Conservation (phyloP, 345 rosid genomes). For the Bruguiera gymnorhiza region DNA sequence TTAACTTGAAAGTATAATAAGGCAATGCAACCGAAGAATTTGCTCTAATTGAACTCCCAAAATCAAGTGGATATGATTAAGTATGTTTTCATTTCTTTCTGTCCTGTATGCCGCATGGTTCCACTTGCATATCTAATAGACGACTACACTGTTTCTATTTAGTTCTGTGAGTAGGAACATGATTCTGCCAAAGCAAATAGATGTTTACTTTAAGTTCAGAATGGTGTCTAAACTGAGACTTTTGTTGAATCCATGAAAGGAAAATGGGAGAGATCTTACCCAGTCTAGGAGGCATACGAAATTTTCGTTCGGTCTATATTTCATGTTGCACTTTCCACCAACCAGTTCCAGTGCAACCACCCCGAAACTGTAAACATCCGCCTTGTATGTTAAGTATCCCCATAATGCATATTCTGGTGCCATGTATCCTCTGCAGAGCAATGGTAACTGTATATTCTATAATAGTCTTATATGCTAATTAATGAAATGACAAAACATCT, state of each 20-base stretch:
- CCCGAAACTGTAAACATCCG: conserved; percentile 66
- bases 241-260: not conserved
- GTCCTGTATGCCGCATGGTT: no score
- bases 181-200: no score
- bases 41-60: no score
- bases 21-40: no score
- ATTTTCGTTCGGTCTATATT: conserved; percentile 34
- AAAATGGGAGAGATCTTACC: conserved; percentile 27
- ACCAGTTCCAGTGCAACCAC: conserved; percentile 54
- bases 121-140: no score
- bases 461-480: no score
- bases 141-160: no score
- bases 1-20: no score
- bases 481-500: not conserved
- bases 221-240: not conserved
- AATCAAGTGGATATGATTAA: no score
- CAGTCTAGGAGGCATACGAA: conserved; percentile 53
- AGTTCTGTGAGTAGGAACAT: no score
- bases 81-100: no score
- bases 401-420: conserved; percentile 67
- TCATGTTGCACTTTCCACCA: conserved; percentile 46
- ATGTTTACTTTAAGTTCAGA: not conserved
- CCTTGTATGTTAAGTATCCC: conserved; percentile 58
- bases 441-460: not conserved
- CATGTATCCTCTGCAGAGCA: conserved; percentile 50